A percentile compares a stretch with the other conserved stretches of the same genome.
phyloP scores from a whole-genome alignment of 208 protist species.

The Leishmania arabica region DNA sequence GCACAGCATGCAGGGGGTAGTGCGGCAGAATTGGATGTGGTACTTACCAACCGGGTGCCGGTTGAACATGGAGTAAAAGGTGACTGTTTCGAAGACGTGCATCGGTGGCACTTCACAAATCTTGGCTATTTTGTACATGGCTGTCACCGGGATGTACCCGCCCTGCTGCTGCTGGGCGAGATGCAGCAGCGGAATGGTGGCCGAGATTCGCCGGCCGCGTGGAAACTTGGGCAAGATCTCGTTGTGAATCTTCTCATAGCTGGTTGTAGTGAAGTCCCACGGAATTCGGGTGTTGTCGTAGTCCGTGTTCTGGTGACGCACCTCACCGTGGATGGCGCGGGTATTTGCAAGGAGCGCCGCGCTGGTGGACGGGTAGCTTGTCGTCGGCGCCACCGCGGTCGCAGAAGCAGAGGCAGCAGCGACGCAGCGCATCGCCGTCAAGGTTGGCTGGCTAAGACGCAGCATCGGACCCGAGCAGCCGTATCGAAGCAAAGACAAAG shows the following conservation, averaged over 20 bases:
- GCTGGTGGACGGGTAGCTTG: not conserved
- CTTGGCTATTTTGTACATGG: constrained; percentile 95
- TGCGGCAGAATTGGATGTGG: constrained; percentile 94
- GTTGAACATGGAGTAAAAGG: constrained; percentile 96
- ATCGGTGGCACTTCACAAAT: constrained; percentile 93
- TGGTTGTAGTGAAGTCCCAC: constrained; percentile 92
- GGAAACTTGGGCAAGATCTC: constrained; percentile 93
- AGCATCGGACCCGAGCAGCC: not conserved
- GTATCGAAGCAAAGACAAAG: not conserved
- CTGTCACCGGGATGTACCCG: constrained; percentile 92
- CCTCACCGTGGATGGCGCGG: constrained; percentile 75
- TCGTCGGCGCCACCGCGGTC: not conserved
- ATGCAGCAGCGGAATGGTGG: constrained; percentile 90
- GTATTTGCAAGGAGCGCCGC: not conserved
- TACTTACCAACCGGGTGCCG: constrained; percentile 94
- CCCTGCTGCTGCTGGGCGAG: constrained; percentile 92
- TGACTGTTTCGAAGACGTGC: constrained; percentile 93
- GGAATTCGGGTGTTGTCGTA: constrained; percentile 91
- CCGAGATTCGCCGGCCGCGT: constrained; percentile 68
- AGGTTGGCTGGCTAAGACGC: not conserved
- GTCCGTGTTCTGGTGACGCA: constrained; percentile 90
- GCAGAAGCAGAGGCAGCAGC: not conserved
- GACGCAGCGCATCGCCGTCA: constrained; percentile 3
- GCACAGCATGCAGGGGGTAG: constrained; percentile 94
- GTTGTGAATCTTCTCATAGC: constrained; percentile 90